Base-by-base conservation (phyloP, 163 green algal genomes). In the Chlorella variabilis region DNA sequence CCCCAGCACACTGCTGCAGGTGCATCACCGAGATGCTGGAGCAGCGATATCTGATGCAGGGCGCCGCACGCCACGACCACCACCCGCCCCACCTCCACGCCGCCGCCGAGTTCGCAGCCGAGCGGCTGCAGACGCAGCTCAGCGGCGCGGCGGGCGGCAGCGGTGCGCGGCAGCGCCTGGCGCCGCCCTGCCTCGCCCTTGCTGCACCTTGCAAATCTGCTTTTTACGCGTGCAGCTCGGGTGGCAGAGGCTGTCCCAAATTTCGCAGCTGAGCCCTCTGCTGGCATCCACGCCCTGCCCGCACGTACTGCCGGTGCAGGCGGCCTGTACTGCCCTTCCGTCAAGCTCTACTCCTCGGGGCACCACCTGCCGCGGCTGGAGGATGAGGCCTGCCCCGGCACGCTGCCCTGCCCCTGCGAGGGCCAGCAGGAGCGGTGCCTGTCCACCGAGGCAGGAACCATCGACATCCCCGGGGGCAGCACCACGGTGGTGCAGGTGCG, bases 321-420 rank as follows among this genome's bases (percentile, higher is more conserved):
- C 71, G 31, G 36, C 54, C 29, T 31, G 18, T 69, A 68, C 54
- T 79, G 71, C 71, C 71, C 71, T 9, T 38, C 71, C 0, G 38
- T 79, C 71, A 79, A 79, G 54, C 41, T 69, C 11, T 79, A 79
- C 71, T 59, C 36, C 25, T 38, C 71, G 3, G 71, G 71, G 54
- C 71, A 79, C 54, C 71, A 79, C 54, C 51, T 79, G 25, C 71
- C 71, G 3, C 51, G 58, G 9, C 2, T 79, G n/a, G 71, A 79
- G 27, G 71, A 79, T 7, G 54, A 58, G 71, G 15, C 0, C 34
- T 79, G 71, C 71, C 71, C 71, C 1, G 71, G 71, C 58, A 68
- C 58, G 23, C 71, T 79, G 71, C 71, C 71, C 54, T 79, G 71
- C 71, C 71, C 71, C 38, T 79, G 71, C 71, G 3, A 56, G 23